These are phyloP conservation scores for Coemansia furcata DNA, from an alignment of 192 early-diverging fungal genomes.

Conservation along the genomic window DNA sequence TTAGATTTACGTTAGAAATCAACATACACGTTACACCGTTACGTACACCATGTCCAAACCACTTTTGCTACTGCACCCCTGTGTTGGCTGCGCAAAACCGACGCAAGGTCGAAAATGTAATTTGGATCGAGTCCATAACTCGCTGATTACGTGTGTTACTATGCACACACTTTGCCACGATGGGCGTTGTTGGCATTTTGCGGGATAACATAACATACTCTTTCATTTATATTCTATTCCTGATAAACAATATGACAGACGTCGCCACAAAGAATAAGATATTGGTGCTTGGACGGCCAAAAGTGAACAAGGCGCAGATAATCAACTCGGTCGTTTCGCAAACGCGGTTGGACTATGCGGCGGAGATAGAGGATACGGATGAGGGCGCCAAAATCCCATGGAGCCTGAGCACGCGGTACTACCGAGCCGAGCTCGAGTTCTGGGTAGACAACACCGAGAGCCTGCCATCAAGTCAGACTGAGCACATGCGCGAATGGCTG, in stretches of 20 bases:
- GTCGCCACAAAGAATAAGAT: conserved; percentile 38
- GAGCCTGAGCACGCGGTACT: conserved; percentile 44
- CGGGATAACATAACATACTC: not conserved
- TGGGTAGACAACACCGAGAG: conserved; percentile 48
- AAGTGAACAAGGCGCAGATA: conserved; percentile 16
- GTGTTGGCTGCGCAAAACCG: too few relatives aligned
- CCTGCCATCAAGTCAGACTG: conserved; percentile 5
- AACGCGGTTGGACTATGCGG: not conserved
- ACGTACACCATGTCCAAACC: too few relatives aligned
- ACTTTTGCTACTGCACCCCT: too few relatives aligned
- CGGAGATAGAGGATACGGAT: not conserved
- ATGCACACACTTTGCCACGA: not conserved
- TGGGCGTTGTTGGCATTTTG: not conserved
- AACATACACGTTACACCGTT: too few relatives aligned
- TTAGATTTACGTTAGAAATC: not conserved
- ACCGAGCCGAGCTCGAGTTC: conserved; percentile 28
- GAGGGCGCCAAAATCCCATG: conserved; percentile 20
- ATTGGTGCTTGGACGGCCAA: conserved; percentile 33
- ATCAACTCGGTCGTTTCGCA: conserved; percentile 16
- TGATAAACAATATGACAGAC: not conserved
- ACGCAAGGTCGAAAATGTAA: too few relatives aligned
- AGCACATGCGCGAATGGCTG: conserved; percentile 36
- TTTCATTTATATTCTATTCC: not conserved
- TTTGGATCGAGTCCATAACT: not conserved
- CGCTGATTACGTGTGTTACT: not conserved